phyloP scores from a whole-genome alignment of 2,329 filamentous ascomycete species.

The Didymosphaeria variabile region DNA sequence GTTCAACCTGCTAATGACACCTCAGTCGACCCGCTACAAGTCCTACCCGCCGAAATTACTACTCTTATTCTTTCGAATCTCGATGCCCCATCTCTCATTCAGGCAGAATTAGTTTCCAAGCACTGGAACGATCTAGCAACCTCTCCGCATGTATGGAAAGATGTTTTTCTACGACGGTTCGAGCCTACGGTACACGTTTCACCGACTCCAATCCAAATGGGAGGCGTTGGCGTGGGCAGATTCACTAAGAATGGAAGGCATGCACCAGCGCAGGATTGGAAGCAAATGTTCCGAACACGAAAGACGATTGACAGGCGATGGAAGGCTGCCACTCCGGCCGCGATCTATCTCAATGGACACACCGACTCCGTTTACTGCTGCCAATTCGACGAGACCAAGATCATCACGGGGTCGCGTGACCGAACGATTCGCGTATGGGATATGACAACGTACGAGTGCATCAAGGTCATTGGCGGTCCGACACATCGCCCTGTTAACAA shows the following conservation, averaged over 20 bases:
- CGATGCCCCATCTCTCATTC: constrained; percentile 64
- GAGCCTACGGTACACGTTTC: constrained; percentile 55
- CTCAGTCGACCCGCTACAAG: constrained; percentile 60
- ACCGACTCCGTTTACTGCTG: constrained; percentile 97
- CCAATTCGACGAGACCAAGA: constrained; percentile 96
- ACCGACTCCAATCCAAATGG: constrained; percentile 59
- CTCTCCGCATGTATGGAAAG: constrained; percentile 69
- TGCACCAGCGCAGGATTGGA: constrained; percentile 74
- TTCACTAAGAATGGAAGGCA: constrained; percentile 56
- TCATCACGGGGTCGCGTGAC: constrained; percentile 95
- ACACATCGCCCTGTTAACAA: constrained; percentile 64
- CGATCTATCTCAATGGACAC: constrained; percentile 92
- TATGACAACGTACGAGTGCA: constrained; percentile 85
- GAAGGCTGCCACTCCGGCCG: constrained; percentile 78
- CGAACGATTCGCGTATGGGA: constrained; percentile 97
- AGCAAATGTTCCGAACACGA: constrained; percentile 81
- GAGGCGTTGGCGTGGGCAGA: constrained; percentile 63
- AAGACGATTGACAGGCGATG: constrained; percentile 80
- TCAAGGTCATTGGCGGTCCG: constrained; percentile 83
- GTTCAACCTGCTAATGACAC: constrained; percentile 2
- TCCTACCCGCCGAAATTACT: constrained; percentile 67
- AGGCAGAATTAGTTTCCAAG: constrained; percentile 64
- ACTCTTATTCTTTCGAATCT: constrained; percentile 68
- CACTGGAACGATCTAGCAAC: constrained; percentile 65
- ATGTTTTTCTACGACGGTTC: constrained; percentile 67